Evolutionary conservation across 495 filamentous ascomycete species (phyloP), one percentile per base, ranked within the genome.

Genomic region (Cercophora scortea): DNA sequence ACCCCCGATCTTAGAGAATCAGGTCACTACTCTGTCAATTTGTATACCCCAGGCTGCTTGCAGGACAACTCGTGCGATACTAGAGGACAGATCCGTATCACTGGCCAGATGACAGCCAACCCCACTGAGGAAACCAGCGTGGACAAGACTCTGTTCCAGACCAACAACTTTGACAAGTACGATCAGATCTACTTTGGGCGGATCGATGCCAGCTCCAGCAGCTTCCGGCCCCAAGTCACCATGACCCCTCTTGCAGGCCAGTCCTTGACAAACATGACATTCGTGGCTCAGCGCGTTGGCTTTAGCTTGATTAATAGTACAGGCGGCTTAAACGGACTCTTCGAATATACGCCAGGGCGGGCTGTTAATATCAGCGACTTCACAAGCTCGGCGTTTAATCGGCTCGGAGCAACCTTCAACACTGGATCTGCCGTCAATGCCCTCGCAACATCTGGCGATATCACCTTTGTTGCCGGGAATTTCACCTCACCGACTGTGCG

Each of bases 101-200:
- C 88, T 6, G 89, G 84, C 5, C 78, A 76, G 15, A 81, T 90
- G 65, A 73, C 78, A 2, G 75, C 71, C 33, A 75, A 73, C 34
- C 62, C 54, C 13, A 74, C 78, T 34, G 71, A 68, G 47, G 66
- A 59, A 40, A 62, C 63, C 18, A 65, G 73, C 8, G 69, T 76
- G 42, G 67, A 69, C 50, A 71, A 50, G 68, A 78, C 32, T 69
- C 77, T 94, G 11, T 92, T 76, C 63, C 94, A 99, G 71, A 95
- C 90, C 15, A 97, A 97, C 67, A 71, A 89, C 57, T 89, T 84
- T 62, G 89, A 96, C 71, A 99, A 97, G 68, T 95, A 93, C 57
- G 94, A 97, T 61, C 81, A 84, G 50, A 81, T 97, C 52, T 95
- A 90, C 65, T 83, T 81, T 52, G 94, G 90, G 8, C 79, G 79